Base-by-base conservation (phyloP, 2,329 filamentous ascomycete species). In the Ophiostoma sp. region DNA sequence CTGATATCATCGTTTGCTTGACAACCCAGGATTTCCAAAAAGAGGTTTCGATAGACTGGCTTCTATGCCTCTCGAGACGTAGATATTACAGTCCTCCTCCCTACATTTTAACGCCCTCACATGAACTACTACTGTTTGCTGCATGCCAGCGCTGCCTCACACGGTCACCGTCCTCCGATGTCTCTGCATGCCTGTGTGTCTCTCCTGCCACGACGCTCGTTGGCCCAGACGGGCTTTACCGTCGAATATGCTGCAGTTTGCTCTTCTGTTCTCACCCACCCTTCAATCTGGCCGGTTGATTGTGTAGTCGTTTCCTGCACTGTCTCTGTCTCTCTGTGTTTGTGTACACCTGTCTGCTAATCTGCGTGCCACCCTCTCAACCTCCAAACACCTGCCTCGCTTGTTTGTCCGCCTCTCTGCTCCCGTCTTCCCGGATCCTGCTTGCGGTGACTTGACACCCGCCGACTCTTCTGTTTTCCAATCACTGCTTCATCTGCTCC, bases 361-460 rank as follows among this genome's bases (percentile, higher is more conserved):
- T 27, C 27, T 1, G 27, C 27, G 27, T 27, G 27, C 27, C 27
- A 27, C 27, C 27, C 27, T 27, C 27, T 27, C 27, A 27, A 27
- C 27, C 27, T 55, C 49, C 49, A 55, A 27, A 52, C 67, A 45
- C 41, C 49, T 67, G 18, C 49, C 18, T 68, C 47, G 52, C n/a
- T 12, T 58, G 45, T 65, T 38, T 64, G 12, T 38, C 36, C 47
- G n/a, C 52, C 40, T 67, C 12, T 7, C 49, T 44, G 9, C 27
- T 36, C 36, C 12, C 6, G 42, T 49, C 8, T 18, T 40, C n/a
- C 44, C 16, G 55, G 55, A 16, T 40, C 2, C 49, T 27, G 8
- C 18, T 60, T 40, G 55, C 27, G 27, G 27, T 27, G 27, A 27
- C 27, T 38, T 12, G 11, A 12, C 18, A 9, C 38, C 14, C n/a